Evolutionary conservation across 2,329 filamentous ascomycete genomes (phyloP).

Genomic region (Aspergillus aculeatus): DNA sequence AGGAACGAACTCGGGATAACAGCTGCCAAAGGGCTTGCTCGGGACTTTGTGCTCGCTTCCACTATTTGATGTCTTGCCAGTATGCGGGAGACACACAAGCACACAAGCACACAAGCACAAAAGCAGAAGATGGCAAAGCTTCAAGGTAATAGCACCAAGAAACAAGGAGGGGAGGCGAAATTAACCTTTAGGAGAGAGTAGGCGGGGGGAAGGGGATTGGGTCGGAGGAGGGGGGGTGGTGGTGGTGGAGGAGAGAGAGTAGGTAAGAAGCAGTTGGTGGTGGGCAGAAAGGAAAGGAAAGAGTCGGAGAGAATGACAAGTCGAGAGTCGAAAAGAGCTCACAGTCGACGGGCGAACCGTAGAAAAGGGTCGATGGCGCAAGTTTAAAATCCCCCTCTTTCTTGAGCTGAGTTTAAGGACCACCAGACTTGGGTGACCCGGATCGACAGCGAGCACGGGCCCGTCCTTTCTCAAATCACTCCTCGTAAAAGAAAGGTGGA

Average conservation of each 20-base stretch:
- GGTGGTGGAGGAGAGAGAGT: constrained; percentile 9
- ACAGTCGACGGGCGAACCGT: constrained; percentile 19
- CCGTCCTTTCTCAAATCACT: constrained; percentile 16
- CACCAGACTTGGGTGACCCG: constrained; percentile 30
- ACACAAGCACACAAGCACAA: not conserved
- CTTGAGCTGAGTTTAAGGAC: constrained; percentile 19
- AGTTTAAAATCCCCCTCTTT: constrained; percentile 21
- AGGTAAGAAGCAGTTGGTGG: constrained; percentile 9
- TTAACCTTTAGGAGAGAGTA: constrained; percentile 12
- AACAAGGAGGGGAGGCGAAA: constrained; percentile 20
- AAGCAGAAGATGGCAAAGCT: constrained; percentile 2
- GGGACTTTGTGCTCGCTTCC: not conserved
- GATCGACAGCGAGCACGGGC: constrained; percentile 28
- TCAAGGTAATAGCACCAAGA: constrained; percentile 6
- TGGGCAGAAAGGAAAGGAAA: constrained; percentile 14
- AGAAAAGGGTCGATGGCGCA: constrained; percentile 20
- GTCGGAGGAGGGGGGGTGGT: not conserved
- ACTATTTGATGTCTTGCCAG: constrained; percentile 4
- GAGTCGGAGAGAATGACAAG: constrained; percentile 21
- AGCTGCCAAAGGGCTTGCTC: constrained; percentile 1
- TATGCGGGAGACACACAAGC: constrained; percentile 8
- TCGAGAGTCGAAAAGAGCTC: constrained; percentile 15
- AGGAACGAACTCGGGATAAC: not conserved
- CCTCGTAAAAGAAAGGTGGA: constrained; percentile 9
- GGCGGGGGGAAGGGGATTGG: not conserved